Evolutionary conservation across 202 grass and related monocot genomes (phyloP), one percentile per base, ranked within the genome.

Genomic region (Saccharum hybrid): DNA sequence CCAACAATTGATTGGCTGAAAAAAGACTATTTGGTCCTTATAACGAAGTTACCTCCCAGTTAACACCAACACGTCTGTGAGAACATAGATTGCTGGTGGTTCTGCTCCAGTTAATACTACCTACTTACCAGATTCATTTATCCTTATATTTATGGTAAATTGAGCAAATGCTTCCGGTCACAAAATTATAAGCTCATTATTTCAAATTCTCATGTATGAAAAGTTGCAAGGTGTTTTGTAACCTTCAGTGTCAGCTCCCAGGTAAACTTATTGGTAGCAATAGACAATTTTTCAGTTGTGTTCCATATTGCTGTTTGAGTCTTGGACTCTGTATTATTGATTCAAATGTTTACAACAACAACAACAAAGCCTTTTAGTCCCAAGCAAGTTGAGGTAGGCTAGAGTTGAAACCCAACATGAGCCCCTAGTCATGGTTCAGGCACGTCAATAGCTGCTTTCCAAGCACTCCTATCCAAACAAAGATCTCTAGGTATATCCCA

Each of bases 231-330:
- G 21, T 12, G n/a, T 22, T 49, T 61, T 42, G 66, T 7, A 22
- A 76, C 16, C 61, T 73, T 37, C 43, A 68, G 41, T 72, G 18
- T 26, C 59, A 56, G 22, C 42, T 77, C 22, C 41, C 12, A 5
- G 52, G 49, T 46, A 78, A 65, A 66, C n/a, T 78, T 67, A 64
- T 19, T 38, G 38, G 51, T 22, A 66, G 83, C 10, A 85, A 30
- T 78, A 15, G 23, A 28, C 21, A 63, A 38, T 72, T 26, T 60
- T 60, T 73, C 61, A 11, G 6, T 49, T 54, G 14, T 64, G 22
- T 81, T 75, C 19, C 56, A 2, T 46, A 59, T 66, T 70, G 23
- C 52, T 70, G 16, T 70, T 83, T 23, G 51, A 63, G 65, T 77
- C 33, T 77, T 76, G 37, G 57, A 51, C 26, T 61, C 15, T 72